Base-by-base conservation (phyloP, 2,329 filamentous ascomycete species). In the Passalora sequoiae region DNA sequence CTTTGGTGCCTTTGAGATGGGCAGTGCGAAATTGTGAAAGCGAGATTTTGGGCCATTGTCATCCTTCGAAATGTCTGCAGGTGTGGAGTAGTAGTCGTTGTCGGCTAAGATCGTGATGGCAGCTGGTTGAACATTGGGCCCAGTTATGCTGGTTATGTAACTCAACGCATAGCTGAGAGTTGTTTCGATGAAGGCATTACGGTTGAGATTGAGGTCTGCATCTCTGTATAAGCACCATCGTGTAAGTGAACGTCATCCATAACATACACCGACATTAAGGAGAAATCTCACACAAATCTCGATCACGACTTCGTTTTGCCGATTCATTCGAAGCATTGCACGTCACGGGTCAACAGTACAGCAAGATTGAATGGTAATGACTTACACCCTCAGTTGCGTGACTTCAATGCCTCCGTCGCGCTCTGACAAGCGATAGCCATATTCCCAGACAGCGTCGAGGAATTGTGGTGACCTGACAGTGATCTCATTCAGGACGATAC, bases 381-480 rank as follows among this genome's bases (percentile, higher is more conserved):
- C 84, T 77, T 74, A 91, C 86, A 78, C 76, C 63, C 81, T 78
- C 60, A 89, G 71, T 68, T 94, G 87, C 16, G 83, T 86, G 40
- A 94, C 83, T 53, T 80, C 78, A 52, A 94, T 83, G 32, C 88
- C 89, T n/a, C 85, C 86, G 46, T 81, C 77, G 32, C 81, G 72
- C n/a, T 77, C 77, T 32, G 78, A 76, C 46, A 83, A 70, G 51
- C 83, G 78, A 62, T 91, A 86, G 12, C 83, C 80, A 69, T 96
- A 97, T 49, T 84, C 79, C 92, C 92, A 98, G 54, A 83, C 75
- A 3, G 89, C 89, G 55, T 86, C 81, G 31, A 80, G 70, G 65
- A 98, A 98, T 69, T 98, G 92, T 38, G 92, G 92, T 59, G 89
- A 95, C 55, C 82, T 80, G 40, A 98, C 91, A 40, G 89, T 78